These are phyloP conservation scores for Candida neerlandica DNA, from an alignment of 1,139 yeast species.

Conservation along the genomic window DNA sequence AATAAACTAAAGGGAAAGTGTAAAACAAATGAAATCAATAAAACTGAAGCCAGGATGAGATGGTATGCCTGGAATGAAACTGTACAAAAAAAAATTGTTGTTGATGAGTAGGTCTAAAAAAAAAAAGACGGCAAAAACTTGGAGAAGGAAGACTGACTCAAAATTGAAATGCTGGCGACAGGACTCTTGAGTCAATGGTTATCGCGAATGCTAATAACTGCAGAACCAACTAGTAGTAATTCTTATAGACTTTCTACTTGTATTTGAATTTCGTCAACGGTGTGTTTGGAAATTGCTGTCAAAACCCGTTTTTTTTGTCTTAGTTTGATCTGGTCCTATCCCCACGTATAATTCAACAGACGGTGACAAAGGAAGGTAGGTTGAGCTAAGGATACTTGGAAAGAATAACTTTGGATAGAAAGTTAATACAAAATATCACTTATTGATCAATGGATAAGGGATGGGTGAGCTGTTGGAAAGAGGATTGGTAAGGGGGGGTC, in stretches of 20 bases:
- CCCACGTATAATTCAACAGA: too few relatives aligned
- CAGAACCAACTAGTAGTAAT: too few relatives aligned
- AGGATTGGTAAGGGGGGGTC: background rate
- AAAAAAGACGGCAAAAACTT: background rate
- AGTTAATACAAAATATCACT: slow-evolving; percentile 2
- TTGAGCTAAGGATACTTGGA: slow-evolving; percentile 1
- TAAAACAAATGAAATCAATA: background rate
- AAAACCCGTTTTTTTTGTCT: background rate
- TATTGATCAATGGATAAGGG: background rate
- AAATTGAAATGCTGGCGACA: background rate
- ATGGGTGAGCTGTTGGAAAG: background rate
- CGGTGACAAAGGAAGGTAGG: background rate
- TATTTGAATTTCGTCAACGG: background rate
- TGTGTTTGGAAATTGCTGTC: slow-evolving; percentile 1
- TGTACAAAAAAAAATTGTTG: background rate
- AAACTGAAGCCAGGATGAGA: background rate
- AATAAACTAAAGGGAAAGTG: background rate
- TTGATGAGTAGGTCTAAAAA: slow-evolving; percentile 5
- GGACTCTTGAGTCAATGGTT: background rate
- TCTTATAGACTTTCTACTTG: too few relatives aligned
- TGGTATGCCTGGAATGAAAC: background rate
- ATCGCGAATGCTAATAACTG: too few relatives aligned
- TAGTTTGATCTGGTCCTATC: slow-evolving; percentile 2
- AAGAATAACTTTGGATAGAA: background rate
- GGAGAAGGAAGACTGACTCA: background rate